phyloP scores from a whole-genome alignment of 306 rosid genomes.

The Senna siamea region DNA sequence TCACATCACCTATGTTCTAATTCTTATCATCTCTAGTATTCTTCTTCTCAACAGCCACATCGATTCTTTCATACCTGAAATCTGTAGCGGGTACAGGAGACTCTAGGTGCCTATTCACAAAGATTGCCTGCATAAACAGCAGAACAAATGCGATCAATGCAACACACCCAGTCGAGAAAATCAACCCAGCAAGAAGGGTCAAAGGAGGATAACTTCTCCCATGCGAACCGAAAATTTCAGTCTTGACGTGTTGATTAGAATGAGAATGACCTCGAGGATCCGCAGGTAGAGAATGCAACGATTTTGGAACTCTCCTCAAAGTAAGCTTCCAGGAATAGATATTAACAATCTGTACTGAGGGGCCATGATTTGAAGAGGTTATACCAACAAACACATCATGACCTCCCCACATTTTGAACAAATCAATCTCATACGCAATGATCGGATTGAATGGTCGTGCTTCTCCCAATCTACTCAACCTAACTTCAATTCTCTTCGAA shows the following conservation, averaged over 20 bases:
- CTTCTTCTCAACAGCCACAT: conserved; percentile 65
- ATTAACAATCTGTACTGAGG: conserved; percentile 51
- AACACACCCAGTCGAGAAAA: conserved; percentile 62
- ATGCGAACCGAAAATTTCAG: neutral
- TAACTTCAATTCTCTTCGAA: conserved; percentile 53
- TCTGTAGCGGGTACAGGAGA: conserved; percentile 40
- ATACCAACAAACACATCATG: conserved; percentile 56
- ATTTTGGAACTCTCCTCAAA: conserved; percentile 37
- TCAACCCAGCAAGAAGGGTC: conserved; percentile 61
- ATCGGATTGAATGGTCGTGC: conserved; percentile 52
- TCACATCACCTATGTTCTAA: conserved; percentile 20
- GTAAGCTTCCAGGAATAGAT: conserved; percentile 64
- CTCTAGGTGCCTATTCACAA: conserved; percentile 40
- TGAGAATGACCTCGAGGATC: conserved; percentile 40
- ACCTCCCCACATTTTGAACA: conserved; percentile 52
- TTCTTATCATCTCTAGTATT: conserved; percentile 24
- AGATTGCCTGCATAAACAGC: conserved; percentile 66
- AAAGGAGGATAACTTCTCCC: conserved; percentile 31
- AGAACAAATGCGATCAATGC: conserved; percentile 58
- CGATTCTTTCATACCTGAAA: conserved; percentile 67
- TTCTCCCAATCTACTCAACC: conserved; percentile 53
- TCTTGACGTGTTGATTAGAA: conserved; percentile 12
- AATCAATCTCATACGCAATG: conserved; percentile 51
- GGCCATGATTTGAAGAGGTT: conserved; percentile 50
- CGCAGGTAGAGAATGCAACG: conserved; percentile 62